A percentile compares a stretch with the other conserved stretches of the same genome.
These are phyloP conservation scores for Daucus carota DNA, from an alignment of 129 eudicot species.

Conservation along the genomic window DNA sequence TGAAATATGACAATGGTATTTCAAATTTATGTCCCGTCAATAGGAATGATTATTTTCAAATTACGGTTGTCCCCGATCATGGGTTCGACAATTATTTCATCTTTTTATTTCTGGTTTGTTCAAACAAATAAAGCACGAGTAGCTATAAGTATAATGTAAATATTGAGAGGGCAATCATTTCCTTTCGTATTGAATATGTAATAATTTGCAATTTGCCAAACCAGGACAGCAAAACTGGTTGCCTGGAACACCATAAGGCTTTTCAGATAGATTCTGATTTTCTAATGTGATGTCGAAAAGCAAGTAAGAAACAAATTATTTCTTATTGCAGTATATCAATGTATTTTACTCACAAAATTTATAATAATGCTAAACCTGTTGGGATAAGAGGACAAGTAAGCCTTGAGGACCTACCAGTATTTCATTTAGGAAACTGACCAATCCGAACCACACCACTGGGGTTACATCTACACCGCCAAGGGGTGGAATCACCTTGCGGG, in stretches of 20 bases:
- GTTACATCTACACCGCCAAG: slow-evolving; percentile 96
- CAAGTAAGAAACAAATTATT: background rate
- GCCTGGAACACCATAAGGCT: background rate
- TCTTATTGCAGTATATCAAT: background rate
- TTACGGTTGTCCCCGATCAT: no score
- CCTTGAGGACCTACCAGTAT: slow-evolving; percentile 93
- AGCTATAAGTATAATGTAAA: background rate
- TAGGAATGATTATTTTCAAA: no score
- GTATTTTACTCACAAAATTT: background rate
- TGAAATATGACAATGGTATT: no score
- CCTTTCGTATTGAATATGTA: background rate
- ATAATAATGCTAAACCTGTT: slow-evolving; percentile 47
- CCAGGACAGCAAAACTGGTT: background rate
- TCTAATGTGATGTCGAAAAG: background rate
- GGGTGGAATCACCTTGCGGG: slow-evolving; percentile 90
- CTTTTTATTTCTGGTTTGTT: background rate
- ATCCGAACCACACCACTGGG: slow-evolving; percentile 96
- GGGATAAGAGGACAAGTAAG: slow-evolving; percentile 86
- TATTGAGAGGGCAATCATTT: background rate
- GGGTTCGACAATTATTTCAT: no score
- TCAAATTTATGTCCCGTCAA: no score
- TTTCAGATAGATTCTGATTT: background rate
- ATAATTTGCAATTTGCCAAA: background rate
- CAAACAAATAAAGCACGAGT: background rate
- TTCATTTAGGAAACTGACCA: slow-evolving; percentile 77